Conservation (phyloP, 1,284 basidiomycete species). For the Cryptococcus floricola region DNA sequence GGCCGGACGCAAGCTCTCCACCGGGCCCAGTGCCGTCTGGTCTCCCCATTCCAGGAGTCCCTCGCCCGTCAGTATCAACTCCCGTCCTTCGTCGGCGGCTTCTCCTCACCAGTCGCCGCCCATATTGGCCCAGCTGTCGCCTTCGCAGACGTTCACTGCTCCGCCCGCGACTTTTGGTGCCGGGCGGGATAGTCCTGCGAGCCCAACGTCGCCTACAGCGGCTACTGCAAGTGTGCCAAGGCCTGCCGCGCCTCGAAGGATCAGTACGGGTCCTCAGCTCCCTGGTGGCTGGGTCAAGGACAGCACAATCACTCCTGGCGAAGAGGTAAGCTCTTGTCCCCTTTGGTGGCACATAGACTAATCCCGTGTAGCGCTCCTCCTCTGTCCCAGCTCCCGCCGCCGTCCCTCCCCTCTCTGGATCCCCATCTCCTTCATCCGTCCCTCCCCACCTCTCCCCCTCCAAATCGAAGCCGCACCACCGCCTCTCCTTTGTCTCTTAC, state of each 20-base stretch:
- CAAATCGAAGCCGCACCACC: slow-evolving; percentile 38
- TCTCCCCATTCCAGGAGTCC: slow-evolving; percentile 22
- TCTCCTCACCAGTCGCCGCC: slow-evolving; percentile 28
- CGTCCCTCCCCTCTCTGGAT: slow-evolving; percentile 2
- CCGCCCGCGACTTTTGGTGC: not conserved
- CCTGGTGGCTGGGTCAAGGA: slow-evolving; percentile 43
- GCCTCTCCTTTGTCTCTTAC: slow-evolving; percentile 82
- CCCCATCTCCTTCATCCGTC: slow-evolving; percentile 39
- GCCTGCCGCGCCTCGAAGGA: slow-evolving; percentile 30
- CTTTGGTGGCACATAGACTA: not conserved
- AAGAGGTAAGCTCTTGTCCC: not conserved
- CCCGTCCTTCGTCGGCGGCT: slow-evolving; percentile 17
- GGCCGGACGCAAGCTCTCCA: slow-evolving; percentile 15
- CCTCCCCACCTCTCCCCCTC: slow-evolving; percentile 56
- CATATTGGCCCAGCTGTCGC: slow-evolving; percentile 25
- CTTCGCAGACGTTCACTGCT: slow-evolving; percentile 10
- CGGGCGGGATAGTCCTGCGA: not conserved
- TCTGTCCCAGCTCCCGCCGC: slow-evolving; percentile 1
- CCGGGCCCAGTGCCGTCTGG: slow-evolving; percentile 5
- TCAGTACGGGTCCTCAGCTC: slow-evolving; percentile 37
- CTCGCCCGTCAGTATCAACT: slow-evolving; percentile 25
- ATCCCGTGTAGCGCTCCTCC: not conserved
- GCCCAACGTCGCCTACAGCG: not conserved
- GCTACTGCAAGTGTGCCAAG: slow-evolving; percentile 12
- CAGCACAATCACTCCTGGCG: not conserved